phyloP scores from a whole-genome alignment of 2,329 filamentous ascomycete genomes.

The Xenosphaeropsis pyriputrescens region DNA sequence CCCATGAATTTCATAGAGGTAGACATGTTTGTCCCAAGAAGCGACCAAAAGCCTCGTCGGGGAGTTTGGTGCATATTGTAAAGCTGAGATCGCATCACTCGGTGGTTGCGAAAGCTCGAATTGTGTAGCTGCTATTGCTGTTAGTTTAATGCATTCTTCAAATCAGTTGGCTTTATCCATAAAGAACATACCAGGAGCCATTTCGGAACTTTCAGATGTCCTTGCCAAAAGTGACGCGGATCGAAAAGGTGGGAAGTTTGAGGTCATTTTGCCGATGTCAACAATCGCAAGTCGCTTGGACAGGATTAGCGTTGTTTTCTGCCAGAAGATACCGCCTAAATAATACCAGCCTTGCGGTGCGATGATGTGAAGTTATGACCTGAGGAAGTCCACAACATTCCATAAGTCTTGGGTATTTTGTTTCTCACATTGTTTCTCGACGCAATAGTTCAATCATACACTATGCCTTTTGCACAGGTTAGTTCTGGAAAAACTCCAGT shows the following conservation, averaged over 20 bases:
- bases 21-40: conserved; percentile 88
- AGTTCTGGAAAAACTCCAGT: background rate
- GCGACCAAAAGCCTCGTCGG: conserved; percentile 70
- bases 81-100: conserved; percentile 70
- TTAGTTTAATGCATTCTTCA: background rate
- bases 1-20: conserved; percentile 64
- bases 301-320: too few species aligned
- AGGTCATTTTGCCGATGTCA: too few species aligned
- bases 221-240: background rate
- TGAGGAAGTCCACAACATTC: too few species aligned
- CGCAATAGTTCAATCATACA: background rate
- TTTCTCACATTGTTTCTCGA: too few species aligned
- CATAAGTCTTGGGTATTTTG: too few species aligned
- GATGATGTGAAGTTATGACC: too few species aligned
- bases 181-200: background rate
- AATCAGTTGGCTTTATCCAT: background rate
- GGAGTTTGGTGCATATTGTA: conserved; percentile 72
- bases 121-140: conserved; percentile 42
- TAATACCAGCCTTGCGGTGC: too few species aligned
- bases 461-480: conserved; percentile 19
- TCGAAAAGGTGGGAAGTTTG: too few species aligned
- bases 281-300: too few species aligned
- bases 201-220: background rate
- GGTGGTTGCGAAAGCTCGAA: conserved; percentile 75
- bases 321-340: too few species aligned